A percentile compares a stretch with the other conserved stretches of the same genome.
phyloP scores from a whole-genome alignment of 345 rosid species.

The Sisymbrium altissimum region DNA sequence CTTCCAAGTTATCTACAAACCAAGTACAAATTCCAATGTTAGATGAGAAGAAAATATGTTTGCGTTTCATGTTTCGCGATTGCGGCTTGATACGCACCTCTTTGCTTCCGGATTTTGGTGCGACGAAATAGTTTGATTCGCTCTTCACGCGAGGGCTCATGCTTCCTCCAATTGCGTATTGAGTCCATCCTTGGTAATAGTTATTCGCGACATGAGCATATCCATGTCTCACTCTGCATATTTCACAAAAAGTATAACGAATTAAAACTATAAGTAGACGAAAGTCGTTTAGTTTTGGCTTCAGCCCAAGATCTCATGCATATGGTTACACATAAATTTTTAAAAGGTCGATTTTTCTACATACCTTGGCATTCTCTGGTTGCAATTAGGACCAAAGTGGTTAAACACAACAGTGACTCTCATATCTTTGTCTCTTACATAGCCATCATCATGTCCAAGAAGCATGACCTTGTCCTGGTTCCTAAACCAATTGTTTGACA shows the following conservation, averaged over 20 bases:
- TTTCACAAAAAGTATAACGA: conserved; percentile 4
- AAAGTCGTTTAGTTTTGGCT: no score
- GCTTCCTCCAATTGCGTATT: conserved; percentile 87
- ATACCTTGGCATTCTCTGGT: conserved; percentile 82
- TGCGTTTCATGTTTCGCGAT: not conserved
- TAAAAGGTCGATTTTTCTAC: not conserved
- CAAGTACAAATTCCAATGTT: not conserved
- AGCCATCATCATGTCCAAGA: conserved; percentile 72
- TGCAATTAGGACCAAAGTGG: conserved; percentile 84
- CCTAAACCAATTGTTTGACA: conserved; percentile 73
- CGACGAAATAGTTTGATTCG: conserved; percentile 66
- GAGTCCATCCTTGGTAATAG: conserved; percentile 74
- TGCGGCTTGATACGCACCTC: conserved; percentile 37
- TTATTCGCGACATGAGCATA: conserved; percentile 75
- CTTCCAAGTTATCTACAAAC: conserved; percentile 55
- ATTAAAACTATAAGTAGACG: not conserved
- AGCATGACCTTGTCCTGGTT: conserved; percentile 90
- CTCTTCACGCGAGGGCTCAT: conserved; percentile 73
- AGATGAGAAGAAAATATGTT: not conserved
- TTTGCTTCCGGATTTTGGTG: conserved; percentile 46
- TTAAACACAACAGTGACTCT: conserved; percentile 64
- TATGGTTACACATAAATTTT: no score
- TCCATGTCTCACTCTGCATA: conserved; percentile 60
- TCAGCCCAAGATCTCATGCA: no score
- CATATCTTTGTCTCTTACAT: conserved; percentile 53